phyloP scores from a whole-genome alignment of 2,329 filamentous ascomycete genomes.

The Incumbomyces lentus region DNA sequence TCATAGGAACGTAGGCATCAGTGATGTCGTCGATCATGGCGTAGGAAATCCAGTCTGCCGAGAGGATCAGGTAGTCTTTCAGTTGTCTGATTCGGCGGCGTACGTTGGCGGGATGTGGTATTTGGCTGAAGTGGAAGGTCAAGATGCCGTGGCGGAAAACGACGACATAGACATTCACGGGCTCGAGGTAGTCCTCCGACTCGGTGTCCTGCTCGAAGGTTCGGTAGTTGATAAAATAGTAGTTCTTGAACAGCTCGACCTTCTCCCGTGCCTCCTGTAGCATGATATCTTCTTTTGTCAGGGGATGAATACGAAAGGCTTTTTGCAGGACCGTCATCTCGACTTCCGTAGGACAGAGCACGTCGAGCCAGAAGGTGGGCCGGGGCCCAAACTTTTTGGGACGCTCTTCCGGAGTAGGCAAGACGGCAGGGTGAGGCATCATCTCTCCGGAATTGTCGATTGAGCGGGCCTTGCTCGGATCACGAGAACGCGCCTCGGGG shows the following conservation, averaged over 20 bases:
- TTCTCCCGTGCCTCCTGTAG: slow-evolving; percentile 96
- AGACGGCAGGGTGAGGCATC: slow-evolving; percentile 31
- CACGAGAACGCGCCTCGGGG: background rate
- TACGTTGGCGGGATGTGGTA: slow-evolving; percentile 91
- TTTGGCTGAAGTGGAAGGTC: slow-evolving; percentile 90
- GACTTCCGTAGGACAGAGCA: slow-evolving; percentile 78
- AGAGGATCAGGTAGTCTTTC: slow-evolving; percentile 84
- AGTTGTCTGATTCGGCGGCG: slow-evolving; percentile 85
- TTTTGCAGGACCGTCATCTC: slow-evolving; percentile 94
- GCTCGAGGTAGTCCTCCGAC: slow-evolving; percentile 83
- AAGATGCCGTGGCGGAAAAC: slow-evolving; percentile 93
- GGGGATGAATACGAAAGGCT: slow-evolving; percentile 86
- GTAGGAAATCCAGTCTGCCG: slow-evolving; percentile 96
- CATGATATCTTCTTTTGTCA: slow-evolving; percentile 94
- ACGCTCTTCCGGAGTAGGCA: slow-evolving; percentile 36
- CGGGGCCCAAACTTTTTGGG: slow-evolving; percentile 61
- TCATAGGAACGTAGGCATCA: slow-evolving; percentile 85
- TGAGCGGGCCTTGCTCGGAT: slow-evolving; percentile 1
- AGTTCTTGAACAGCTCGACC: slow-evolving; percentile 91
- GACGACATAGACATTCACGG: slow-evolving; percentile 94
- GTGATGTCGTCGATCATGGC: slow-evolving; percentile 98
- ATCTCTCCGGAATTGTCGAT: slow-evolving; percentile 34
- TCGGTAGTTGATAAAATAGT: slow-evolving; percentile 98
- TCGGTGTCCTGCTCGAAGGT: slow-evolving; percentile 91
- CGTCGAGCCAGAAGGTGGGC: slow-evolving; percentile 94